Evolutionary conservation across 805 yeast species (phyloP).

Genomic region (Metschnikowia gruessii): DNA sequence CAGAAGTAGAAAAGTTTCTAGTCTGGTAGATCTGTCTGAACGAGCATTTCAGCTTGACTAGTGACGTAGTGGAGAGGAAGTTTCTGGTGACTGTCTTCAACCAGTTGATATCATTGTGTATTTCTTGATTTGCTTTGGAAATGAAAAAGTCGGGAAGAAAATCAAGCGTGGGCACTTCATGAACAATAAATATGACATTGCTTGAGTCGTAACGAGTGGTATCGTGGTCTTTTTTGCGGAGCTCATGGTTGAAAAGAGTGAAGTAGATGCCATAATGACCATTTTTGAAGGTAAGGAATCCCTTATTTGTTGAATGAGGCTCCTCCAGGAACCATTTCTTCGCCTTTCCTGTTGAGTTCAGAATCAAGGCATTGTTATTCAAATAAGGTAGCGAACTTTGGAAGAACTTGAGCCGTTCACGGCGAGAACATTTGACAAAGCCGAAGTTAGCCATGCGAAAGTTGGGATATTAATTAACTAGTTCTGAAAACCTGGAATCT

Average conservation of each 20-base stretch:
- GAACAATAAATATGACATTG: slow-evolving; percentile 12
- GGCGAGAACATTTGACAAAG: slow-evolving; percentile 12
- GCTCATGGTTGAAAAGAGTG: slow-evolving; percentile 38
- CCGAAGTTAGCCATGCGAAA: slow-evolving; percentile 13
- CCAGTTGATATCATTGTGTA: slow-evolving; percentile 25
- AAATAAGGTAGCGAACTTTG: slow-evolving; percentile 28
- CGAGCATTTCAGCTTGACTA: slow-evolving; percentile 13
- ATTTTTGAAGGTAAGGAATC: slow-evolving; percentile 27
- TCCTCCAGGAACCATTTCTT: slow-evolving; percentile 23
- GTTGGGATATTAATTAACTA: neutral
- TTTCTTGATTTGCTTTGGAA: slow-evolving; percentile 30
- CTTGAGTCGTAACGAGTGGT: slow-evolving; percentile 3
- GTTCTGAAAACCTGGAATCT: neutral
- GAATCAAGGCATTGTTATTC: slow-evolving; percentile 13
- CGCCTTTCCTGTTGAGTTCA: slow-evolving; percentile 10
- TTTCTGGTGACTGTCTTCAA: slow-evolving; percentile 24
- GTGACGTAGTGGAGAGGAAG: slow-evolving; percentile 23
- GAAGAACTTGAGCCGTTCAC: slow-evolving; percentile 25
- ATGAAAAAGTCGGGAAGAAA: slow-evolving; percentile 27
- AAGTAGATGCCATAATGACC: slow-evolving; percentile 47
- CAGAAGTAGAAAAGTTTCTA: slow-evolving; percentile 10
- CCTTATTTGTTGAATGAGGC: slow-evolving; percentile 26
- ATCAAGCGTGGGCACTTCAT: neutral
- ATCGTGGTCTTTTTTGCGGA: slow-evolving; percentile 20
- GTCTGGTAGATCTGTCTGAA: slow-evolving; percentile 10